Evolutionary conservation across 1,139 yeast genomes (phyloP).

Genomic region (Hemisphaericaspora subhashii): DNA sequence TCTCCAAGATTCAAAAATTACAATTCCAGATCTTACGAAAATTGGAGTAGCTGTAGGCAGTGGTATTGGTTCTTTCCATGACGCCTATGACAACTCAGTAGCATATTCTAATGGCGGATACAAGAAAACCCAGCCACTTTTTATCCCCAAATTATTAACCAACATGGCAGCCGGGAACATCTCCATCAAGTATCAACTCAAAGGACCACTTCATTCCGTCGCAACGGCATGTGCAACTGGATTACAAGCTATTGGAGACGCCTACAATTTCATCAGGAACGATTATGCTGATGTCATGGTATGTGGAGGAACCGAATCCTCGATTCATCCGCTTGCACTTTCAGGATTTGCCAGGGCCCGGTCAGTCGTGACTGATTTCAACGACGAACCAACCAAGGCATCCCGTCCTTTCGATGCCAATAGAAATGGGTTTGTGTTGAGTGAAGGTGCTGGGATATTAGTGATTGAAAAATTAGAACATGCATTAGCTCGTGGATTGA

Average conservation of each 20-base stretch:
- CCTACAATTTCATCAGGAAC: constrained; percentile 71
- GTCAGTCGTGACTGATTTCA: constrained; percentile 66
- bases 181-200: constrained; percentile 70
- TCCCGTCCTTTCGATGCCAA: constrained; percentile 84
- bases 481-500: constrained; percentile 63
- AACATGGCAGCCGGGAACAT: constrained; percentile 97
- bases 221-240: constrained; percentile 99
- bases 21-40: constrained; percentile 27
- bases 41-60: constrained; percentile 87
- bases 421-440: constrained; percentile 85
- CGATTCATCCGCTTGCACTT: constrained; percentile 81
- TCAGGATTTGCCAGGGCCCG: constrained; percentile 93
- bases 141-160: constrained; percentile 77
- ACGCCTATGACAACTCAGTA: constrained; percentile 60
- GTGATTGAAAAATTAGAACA: constrained; percentile 76
- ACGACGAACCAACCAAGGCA: constrained; percentile 61
- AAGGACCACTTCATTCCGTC: constrained; percentile 86
- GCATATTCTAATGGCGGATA: constrained; percentile 56
- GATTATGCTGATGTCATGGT: constrained; percentile 86
- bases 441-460: constrained; percentile 89
- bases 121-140: constrained; percentile 76
- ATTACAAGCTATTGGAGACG: constrained; percentile 91
- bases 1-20: constrained; percentile 28
- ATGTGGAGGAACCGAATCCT: constrained; percentile 91
- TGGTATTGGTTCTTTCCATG: constrained; percentile 89